Evolutionary conservation across 345 rosid genomes (phyloP), one percentile per base, ranked within the genome.

Genomic region (Cochlearia excelsa): DNA sequence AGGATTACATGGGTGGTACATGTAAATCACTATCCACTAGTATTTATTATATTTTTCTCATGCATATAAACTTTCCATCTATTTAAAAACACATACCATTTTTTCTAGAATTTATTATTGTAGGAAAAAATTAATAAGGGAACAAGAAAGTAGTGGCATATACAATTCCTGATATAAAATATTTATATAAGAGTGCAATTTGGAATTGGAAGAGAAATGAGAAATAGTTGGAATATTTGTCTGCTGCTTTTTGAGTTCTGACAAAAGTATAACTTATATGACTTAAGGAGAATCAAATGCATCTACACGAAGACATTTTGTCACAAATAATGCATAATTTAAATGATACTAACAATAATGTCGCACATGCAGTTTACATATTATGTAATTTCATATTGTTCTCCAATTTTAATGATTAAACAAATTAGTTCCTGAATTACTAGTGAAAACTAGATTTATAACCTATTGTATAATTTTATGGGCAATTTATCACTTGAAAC

Each of bases 221-320:
- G 44, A 40, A 56, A 57, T 57, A 55, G 48, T 46, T 54, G 55
- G 62, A 55, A 54, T 16, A 54, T 16, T 54, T 46, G 61, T 65
- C 61, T 38, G 16, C 38, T 47, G 42, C 62, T 16, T 65, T 65
- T 54, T 65, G 40, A 39, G 49, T 56, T 65, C 63, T 66, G 37
- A 56, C 44, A 56, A 47, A 30, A 56, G 5, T 65, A 7, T 47
- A 34, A 34, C 29, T 56, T 66, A 2, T 35, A 54, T 27, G 53
- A 51, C 27, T 34, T 45, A 16, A 5, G 46, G 52, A 63, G 46
- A 54, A 34, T 63, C 29, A 16, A 44, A 26, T 53, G 45, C 39
- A 46, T 54, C 46, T 65, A 30, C 29, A 23, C 45, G 37, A 7
- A 43, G 26, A 39, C 49, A 33, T 41, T 51, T 33, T 34, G 37